A percentile compares a stretch with the other conserved stretches of the same genome.
Conservation (phyloP, 2,329 filamentous ascomycete genomes). For the Fusarium sp. region DNA sequence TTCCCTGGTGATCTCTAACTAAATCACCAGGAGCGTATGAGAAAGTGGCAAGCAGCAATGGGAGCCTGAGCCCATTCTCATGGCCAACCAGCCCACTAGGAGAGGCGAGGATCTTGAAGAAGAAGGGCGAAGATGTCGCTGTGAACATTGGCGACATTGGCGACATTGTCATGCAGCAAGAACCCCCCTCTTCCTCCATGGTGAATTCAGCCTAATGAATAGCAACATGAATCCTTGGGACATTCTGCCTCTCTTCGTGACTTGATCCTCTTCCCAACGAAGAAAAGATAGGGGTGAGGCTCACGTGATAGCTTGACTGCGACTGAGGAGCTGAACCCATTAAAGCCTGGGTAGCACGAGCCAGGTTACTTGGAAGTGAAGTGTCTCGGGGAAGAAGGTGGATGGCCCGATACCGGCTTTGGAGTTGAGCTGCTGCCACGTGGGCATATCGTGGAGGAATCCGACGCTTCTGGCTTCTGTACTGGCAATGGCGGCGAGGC, state of each 20-base stretch:
- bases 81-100: constrained; percentile 35
- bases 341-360: neutral
- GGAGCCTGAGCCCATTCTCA: constrained; percentile 43
- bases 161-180: constrained; percentile 9
- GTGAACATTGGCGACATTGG: constrained; percentile 18
- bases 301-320: neutral
- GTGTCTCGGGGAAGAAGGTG: neutral
- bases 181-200: neutral
- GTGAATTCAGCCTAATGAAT: neutral
- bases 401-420: neutral
- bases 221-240: neutral
- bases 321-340: neutral
- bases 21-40: constrained; percentile 24
- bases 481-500: neutral
- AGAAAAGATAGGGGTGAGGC: neutral
- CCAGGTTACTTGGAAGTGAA: neutral
- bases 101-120: constrained; percentile 30
- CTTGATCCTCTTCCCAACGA: neutral
- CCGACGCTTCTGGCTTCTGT: neutral
- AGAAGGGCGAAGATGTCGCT: constrained; percentile 44
- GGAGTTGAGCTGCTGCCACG: neutral
- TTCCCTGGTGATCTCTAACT: too few relatives aligned
- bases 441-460: neutral
- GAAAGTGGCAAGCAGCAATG: constrained; percentile 37
- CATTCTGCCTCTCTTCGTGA: neutral